A percentile compares a stretch with the other conserved stretches of the same genome.
phyloP scores from a whole-genome alignment of 2,329 filamentous ascomycete species.

The Sporothrix humicola region DNA sequence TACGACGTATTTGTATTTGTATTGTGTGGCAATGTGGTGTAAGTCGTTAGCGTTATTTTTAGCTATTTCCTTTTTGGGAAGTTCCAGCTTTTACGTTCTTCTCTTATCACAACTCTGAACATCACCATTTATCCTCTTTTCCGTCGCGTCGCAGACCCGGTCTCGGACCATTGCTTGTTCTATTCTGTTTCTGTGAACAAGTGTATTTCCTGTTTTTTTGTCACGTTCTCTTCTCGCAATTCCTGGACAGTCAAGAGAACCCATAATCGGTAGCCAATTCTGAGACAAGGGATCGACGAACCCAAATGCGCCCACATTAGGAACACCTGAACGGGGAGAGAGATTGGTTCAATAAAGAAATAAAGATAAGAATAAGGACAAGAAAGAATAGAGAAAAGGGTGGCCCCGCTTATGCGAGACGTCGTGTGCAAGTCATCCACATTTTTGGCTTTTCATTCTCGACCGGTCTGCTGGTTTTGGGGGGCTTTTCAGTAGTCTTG shows the following conservation, averaged over 20 bases:
- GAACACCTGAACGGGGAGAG: neutral
- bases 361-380: neutral
- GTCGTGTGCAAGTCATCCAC: neutral
- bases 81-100: neutral
- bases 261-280: neutral
- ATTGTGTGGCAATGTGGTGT: neutral
- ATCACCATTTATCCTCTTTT: neutral
- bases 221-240: neutral
- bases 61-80: conserved; percentile 12
- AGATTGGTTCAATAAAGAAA: too few relatives aligned
- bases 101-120: too few relatives aligned
- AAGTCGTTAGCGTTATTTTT: conserved; percentile 16
- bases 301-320: neutral
- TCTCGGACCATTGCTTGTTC: conserved; percentile 5
- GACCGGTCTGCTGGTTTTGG: neutral
- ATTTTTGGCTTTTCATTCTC: neutral
- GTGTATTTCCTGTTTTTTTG: neutral
- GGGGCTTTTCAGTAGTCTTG: too few relatives aligned
- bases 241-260: neutral
- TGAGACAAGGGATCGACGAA: conserved; percentile 18
- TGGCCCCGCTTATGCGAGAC: conserved; percentile 8
- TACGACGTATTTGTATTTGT: neutral
- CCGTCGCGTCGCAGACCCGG: conserved; percentile 2
- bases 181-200: neutral
- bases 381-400: neutral